These are phyloP conservation scores for Alnus rubra DNA, from an alignment of 306 rosid genomes.

Conservation along the genomic window DNA sequence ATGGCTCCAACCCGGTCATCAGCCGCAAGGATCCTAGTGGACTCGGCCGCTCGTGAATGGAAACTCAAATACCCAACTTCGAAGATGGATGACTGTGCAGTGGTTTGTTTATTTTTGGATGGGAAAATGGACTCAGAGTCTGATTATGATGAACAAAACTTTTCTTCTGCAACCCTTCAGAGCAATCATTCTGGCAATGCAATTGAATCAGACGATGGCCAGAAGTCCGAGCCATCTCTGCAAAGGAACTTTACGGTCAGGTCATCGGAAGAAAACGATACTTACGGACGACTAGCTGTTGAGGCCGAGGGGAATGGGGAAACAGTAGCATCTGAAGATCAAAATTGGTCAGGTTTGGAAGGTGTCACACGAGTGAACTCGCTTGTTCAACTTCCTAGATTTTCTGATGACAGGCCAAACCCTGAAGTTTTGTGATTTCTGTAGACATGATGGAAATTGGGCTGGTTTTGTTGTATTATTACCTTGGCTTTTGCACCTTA, in stretches of 20 bases:
- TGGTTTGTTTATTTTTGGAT: slow-evolving; percentile 83
- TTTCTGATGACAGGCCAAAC: slow-evolving; percentile 71
- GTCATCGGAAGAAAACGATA: slow-evolving; percentile 74
- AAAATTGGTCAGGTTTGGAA: slow-evolving; percentile 94
- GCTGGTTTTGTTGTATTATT: slow-evolving; percentile 38
- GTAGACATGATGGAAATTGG: slow-evolving; percentile 21
- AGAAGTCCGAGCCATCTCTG: slow-evolving; percentile 76
- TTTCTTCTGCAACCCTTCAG: slow-evolving; percentile 86
- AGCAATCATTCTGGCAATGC: slow-evolving; percentile 86
- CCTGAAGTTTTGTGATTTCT: slow-evolving; percentile 41
- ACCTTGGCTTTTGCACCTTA: slow-evolving; percentile 18
- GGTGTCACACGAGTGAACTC: slow-evolving; percentile 98
- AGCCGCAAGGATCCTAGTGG: slow-evolving; percentile 77
- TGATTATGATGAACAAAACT: slow-evolving; percentile 80
- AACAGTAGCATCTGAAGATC: slow-evolving; percentile 66
- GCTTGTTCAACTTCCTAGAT: slow-evolving; percentile 94
- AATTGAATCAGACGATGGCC: slow-evolving; percentile 80
- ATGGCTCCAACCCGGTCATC: slow-evolving; percentile 65
- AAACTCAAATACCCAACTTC: slow-evolving; percentile 90
- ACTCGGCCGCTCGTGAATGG: slow-evolving; percentile 91
- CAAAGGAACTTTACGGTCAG: slow-evolving; percentile 80
- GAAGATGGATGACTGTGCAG: slow-evolving; percentile 97
- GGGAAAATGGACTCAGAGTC: slow-evolving; percentile 96
- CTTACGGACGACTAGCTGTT: slow-evolving; percentile 36
- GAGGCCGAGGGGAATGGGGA: slow-evolving; percentile 51